Evolutionary conservation across 495 filamentous ascomycete species (phyloP).

Genomic region (Lasiosphaeriaceae sp.): DNA sequence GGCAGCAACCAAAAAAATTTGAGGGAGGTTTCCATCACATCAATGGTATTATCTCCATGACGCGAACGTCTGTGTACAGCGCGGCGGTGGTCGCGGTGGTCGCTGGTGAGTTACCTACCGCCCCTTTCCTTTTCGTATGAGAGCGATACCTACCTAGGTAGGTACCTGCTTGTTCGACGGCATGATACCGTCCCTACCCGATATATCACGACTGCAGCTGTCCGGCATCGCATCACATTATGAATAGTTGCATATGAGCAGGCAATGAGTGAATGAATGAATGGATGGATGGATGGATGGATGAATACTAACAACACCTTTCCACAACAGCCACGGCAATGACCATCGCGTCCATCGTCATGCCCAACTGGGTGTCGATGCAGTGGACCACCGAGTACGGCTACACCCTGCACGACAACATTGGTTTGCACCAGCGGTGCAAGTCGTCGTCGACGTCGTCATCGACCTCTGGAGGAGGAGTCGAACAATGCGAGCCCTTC

Average conservation of each 20-base stretch:
- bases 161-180: too few species aligned
- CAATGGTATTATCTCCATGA: constrained; percentile 31
- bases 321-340: constrained; percentile 61
- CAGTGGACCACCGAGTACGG: constrained; percentile 49
- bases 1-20: too few species aligned
- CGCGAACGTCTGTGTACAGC: constrained; percentile 51
- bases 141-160: too few species aligned
- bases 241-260: too few species aligned
- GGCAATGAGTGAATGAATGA: too few species aligned
- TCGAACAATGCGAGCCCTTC: constrained; percentile 44
- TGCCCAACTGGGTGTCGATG: constrained; percentile 76
- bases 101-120: constrained; percentile 58
- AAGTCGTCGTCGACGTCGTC: constrained; percentile 38
- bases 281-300: too few species aligned
- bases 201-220: too few species aligned
- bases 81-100: constrained; percentile 56
- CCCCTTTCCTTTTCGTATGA: too few species aligned
- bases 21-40: too few species aligned
- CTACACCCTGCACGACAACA: constrained; percentile 60
- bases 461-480: not conserved
- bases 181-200: too few species aligned
- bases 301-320: too few species aligned
- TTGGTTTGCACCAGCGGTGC: constrained; percentile 77
- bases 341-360: constrained; percentile 68
- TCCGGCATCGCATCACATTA: too few species aligned